Evolutionary conservation across 495 filamentous ascomycete species (phyloP).

Genomic region (Daldinia loculata): DNA sequence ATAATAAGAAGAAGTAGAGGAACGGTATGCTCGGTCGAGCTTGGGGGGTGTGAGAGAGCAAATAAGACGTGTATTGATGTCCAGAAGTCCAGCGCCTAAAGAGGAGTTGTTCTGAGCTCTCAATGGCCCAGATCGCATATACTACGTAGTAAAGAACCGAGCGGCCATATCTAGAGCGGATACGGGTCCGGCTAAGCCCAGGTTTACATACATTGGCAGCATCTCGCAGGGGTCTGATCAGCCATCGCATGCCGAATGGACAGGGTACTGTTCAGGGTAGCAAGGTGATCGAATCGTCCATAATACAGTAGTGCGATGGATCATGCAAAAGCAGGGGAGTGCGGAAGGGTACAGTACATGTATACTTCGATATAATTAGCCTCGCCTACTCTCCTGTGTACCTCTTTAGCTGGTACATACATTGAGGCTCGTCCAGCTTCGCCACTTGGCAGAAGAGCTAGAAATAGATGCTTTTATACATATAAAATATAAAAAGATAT

Average conservation of each 20-base stretch:
- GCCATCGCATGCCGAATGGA: conserved; percentile 47
- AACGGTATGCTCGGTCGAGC: conserved; percentile 48
- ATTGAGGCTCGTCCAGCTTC: conserved; percentile 40
- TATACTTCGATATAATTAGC: conserved; percentile 47
- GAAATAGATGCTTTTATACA: conserved; percentile 12
- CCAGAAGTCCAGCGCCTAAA: conserved; percentile 48
- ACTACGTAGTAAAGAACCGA: conserved; percentile 48
- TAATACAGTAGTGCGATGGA: conserved; percentile 46
- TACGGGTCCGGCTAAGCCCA: conserved; percentile 50
- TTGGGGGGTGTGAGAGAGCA: conserved; percentile 49
- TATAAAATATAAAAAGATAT: conserved; percentile 2
- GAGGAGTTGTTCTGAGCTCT: conserved; percentile 49
- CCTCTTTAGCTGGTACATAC: conserved; percentile 4
- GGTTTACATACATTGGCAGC: conserved; percentile 44
- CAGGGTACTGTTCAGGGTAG: conserved; percentile 48
- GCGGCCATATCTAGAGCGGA: conserved; percentile 51
- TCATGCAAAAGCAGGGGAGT: conserved; percentile 42
- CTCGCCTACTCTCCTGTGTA: conserved; percentile 27
- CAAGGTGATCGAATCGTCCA: conserved; percentile 48
- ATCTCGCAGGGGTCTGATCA: conserved; percentile 48
- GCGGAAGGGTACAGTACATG: conserved; percentile 39
- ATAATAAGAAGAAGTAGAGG: conserved; percentile 47
- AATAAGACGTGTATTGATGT: conserved; percentile 49
- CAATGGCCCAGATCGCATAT: conserved; percentile 50
- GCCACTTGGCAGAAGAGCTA: conserved; percentile 36